Percentiles rank a stretch among this genome's conserved stretches.
Conservation (phyloP, 129 eudicot genomes). For the Cynara cardunculus region DNA sequence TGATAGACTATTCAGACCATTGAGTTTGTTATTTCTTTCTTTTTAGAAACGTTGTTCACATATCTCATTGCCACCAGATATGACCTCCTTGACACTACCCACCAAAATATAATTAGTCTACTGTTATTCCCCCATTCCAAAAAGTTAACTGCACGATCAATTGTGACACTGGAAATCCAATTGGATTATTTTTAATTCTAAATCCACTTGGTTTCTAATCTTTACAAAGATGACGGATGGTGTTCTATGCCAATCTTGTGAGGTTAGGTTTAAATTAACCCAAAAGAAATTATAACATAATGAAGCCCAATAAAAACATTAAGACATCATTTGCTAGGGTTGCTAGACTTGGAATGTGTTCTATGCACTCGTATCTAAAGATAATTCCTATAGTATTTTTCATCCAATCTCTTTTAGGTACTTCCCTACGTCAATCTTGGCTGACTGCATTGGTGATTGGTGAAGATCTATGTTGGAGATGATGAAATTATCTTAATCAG, state of each 20-base stretch:
- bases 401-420: background rate
- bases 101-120: background rate
- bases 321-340: background rate
- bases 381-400: background rate
- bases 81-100: background rate
- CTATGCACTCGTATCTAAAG: background rate
- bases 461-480: too few species aligned
- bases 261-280: background rate
- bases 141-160: background rate
- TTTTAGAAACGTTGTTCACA: background rate
- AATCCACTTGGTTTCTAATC: background rate
- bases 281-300: background rate
- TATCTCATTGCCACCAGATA: background rate
- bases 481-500: too few species aligned
- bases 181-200: background rate
- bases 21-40: background rate
- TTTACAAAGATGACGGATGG: too few species aligned
- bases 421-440: background rate
- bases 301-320: background rate
- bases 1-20: background rate
- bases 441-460: background rate
- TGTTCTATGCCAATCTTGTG: background rate
- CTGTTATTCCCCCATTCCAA: background rate
- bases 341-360: background rate
- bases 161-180: background rate